Evolutionary conservation across 768 basidiomycete species (phyloP), one percentile per base, ranked within the genome.

Genomic region (Chalciporus chontae): DNA sequence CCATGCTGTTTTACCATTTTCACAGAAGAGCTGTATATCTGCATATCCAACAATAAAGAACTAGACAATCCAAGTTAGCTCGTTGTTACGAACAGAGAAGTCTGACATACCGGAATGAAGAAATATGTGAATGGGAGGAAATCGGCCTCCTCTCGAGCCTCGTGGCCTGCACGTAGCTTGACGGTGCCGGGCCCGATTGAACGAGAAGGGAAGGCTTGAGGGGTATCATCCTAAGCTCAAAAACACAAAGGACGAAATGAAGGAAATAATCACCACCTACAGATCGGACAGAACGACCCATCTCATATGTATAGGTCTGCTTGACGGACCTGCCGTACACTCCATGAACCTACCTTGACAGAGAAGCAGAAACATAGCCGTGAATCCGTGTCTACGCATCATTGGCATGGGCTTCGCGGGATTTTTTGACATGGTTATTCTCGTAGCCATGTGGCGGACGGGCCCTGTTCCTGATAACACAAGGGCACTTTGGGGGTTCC

Each of bases 11-110:
- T 65, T 8, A 73, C 66, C n/a, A 75, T 63, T 60, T 79, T 81
- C 10, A 84, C 66, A n/a, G 77, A 81, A 5, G 81, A 76, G 48
- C 84, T 85, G 48, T 79, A 76, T 23, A 88, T 67, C 49, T 79
- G 78, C 46, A 87, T 71, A 54, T 84, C 79, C 58, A 86, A 67
- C 56, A 79, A 77, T 19, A 74, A 60, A 19, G 80, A 79, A 19
- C 81, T 83, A 53, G 36, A 40, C 19, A 14, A 50, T 31, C 10
- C 5, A 3, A 1, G 1, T 64, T 26, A 67, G 54, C 40, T 8
- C 3, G 14, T 18, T 31, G 36, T 39, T 27, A 21, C 8, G 10
- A 23, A 37, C 11, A 8, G 24, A 39, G 9, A 19, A 29, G 1
- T 21, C 38, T 27, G 19, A 59, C 74, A 56, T 48, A 79, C 80